phyloP scores from a whole-genome alignment of 176 grass and related monocot species.

The Avena sativa region DNA sequence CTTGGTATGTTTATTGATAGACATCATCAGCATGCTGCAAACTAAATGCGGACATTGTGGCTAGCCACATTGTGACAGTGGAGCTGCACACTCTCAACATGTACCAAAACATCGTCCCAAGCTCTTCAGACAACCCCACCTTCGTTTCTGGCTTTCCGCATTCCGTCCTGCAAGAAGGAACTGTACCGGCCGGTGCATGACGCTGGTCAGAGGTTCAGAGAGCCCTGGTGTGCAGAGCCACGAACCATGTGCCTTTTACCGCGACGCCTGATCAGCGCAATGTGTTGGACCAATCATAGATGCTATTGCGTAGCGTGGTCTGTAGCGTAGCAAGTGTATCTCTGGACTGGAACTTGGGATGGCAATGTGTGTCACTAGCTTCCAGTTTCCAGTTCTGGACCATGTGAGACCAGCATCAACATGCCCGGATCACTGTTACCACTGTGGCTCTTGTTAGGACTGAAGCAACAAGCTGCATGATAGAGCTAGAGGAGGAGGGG shows the following conservation, averaged over 20 bases:
- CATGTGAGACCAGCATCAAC: not conserved
- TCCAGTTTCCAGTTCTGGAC: conserved; percentile 48
- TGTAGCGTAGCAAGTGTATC: not conserved
- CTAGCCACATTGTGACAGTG: no score
- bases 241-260: conserved; percentile 16
- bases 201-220: conserved; percentile 6
- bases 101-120: not conserved
- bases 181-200: not conserved
- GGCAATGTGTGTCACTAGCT: conserved; percentile 35
- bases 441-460: not conserved
- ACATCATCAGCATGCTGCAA: no score
- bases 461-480: conserved; percentile 9
- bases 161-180: not conserved
- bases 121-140: not conserved
- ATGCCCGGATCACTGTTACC: not conserved
- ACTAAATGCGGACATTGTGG: no score
- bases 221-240: not conserved
- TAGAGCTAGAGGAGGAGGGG: conserved; percentile 5
- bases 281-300: conserved; percentile 25
- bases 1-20: no score
- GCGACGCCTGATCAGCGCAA: not conserved
- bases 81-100: not conserved
- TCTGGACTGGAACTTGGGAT: conserved; percentile 22
- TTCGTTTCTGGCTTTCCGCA: conserved; percentile 17
- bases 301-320: not conserved